Evolutionary conservation across 2,329 filamentous ascomycete species (phyloP), one percentile per base, ranked within the genome.

Genomic region (Alternaria panax): DNA sequence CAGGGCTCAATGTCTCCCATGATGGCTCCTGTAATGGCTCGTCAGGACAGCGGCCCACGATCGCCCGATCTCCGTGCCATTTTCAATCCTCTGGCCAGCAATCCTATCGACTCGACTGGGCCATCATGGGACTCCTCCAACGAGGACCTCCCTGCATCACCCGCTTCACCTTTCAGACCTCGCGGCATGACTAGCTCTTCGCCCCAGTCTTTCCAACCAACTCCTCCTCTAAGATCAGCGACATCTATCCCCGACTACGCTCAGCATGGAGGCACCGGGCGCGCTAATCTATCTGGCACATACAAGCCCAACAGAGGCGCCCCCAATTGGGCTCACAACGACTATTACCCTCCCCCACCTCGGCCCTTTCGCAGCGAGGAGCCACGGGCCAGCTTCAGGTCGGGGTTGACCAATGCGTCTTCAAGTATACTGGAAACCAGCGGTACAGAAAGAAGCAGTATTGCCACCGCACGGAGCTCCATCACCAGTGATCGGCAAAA

Each of bases 391-490:
- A 89, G 87, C 63, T 83, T 86, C 64, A 83, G 86, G 54, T 90
- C 87, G 4, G 84, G 82, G 25, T 78, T 87, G 73, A 90, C 87
- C 4, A 86, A 78, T 60, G 75, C 81, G 4, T 82, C 83, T 54
- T 89, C 87, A 16, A 88, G 86, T 70, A 78, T 83, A 40, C 78
- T 85, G 51, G 85, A 85, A 42, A 72, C 81, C 7, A 86, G 85
- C 63, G 85, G 85, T n/a, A 96, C 92, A 1, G 92, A 94, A 73
- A 86, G 92, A 62, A 96, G 92, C 76, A 97, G 93, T 72, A 84
- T 95, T 50, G 77, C 90, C 64, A 95, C 92, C 4, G 92, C 91
- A 68, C 87, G 88, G 60, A 96, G 91, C 80, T 93, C 91, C 2
- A 84, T 89, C 53, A 63, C 56, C 4, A 90, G 83, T 80, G 80